Conservation (phyloP, 495 filamentous ascomycete genomes). For the Trichodelitschia bisporula region DNA sequence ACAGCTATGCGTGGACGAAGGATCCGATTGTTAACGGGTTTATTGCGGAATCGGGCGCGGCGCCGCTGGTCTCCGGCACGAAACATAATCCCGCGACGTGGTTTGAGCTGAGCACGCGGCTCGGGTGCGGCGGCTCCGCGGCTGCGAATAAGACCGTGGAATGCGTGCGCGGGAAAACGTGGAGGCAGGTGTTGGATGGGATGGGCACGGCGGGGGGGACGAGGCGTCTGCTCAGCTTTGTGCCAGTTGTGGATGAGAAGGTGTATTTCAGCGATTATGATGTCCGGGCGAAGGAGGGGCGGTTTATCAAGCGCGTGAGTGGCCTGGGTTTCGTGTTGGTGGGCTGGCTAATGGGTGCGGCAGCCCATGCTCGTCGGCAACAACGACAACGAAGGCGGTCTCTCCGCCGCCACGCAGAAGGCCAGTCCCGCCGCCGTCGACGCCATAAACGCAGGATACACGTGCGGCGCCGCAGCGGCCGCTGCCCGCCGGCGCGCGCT, state of each 20-base stretch:
- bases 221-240: constrained; percentile 6
- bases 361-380: constrained; percentile 1
- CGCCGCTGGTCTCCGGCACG: neutral
- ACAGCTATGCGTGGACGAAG: constrained; percentile 1
- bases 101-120: neutral
- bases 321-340: too few relatives aligned
- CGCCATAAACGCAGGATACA: neutral
- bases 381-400: constrained; percentile 2
- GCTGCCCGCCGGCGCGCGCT: neutral
- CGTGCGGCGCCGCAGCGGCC: neutral
- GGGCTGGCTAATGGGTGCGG: too few relatives aligned
- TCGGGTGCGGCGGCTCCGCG: constrained; percentile 1
- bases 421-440: neutral
- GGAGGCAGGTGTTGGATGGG: neutral
- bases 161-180: neutral
- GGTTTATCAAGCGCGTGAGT: constrained; percentile 1
- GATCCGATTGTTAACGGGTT: constrained; percentile 2
- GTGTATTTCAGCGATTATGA: constrained; percentile 2
- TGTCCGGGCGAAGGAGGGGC: neutral
- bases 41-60: constrained; percentile 1
- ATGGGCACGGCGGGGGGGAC: neutral
- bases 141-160: neutral
- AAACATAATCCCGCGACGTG: neutral
- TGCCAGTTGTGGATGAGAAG: neutral
- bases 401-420: neutral